These are phyloP conservation scores for Agaricales sp. DNA, from an alignment of 1,284 basidiomycete genomes.

Conservation along the genomic window DNA sequence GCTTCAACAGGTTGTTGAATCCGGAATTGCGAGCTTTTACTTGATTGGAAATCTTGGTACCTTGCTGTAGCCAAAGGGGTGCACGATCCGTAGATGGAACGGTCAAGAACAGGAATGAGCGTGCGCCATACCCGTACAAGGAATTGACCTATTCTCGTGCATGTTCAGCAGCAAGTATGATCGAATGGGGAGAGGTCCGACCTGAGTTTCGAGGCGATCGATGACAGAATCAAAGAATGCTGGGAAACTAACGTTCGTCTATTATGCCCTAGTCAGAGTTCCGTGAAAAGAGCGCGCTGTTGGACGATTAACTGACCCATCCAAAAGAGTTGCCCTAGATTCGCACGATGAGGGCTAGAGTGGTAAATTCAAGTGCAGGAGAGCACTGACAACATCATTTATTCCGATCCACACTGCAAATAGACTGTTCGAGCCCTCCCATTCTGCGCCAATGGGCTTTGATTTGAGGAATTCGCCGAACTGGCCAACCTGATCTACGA, in stretches of 20 bases:
- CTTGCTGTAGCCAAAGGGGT: conserved; percentile 43
- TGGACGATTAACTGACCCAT: conserved; percentile 45
- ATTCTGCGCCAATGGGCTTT: conserved; percentile 39
- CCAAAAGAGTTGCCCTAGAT: conserved; percentile 37
- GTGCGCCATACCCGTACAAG: conserved; percentile 42
- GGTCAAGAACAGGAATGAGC: conserved; percentile 57
- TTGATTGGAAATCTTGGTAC: conserved; percentile 22
- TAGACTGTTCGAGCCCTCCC: conserved; percentile 43
- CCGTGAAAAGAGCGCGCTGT: no score
- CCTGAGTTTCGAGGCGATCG: conserved; percentile 47
- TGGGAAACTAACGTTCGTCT: conserved; percentile 46
- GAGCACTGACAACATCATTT: conserved; percentile 42
- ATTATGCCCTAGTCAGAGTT: no score
- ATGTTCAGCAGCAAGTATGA: not conserved
- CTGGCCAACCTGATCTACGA: conserved; percentile 51
- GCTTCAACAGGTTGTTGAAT: conserved; percentile 39
- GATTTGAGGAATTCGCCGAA: conserved; percentile 42
- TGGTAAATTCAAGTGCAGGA: no score
- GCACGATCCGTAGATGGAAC: conserved; percentile 54
- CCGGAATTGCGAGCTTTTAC: conserved; percentile 33
- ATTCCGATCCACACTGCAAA: conserved; percentile 62
- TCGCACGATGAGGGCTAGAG: no score
- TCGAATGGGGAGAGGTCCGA: conserved; percentile 12
- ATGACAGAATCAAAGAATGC: conserved; percentile 43
- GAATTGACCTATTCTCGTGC: conserved; percentile 33